These are phyloP conservation scores for Piloderma croceum DNA, from an alignment of 768 basidiomycete genomes.

Conservation along the genomic window DNA sequence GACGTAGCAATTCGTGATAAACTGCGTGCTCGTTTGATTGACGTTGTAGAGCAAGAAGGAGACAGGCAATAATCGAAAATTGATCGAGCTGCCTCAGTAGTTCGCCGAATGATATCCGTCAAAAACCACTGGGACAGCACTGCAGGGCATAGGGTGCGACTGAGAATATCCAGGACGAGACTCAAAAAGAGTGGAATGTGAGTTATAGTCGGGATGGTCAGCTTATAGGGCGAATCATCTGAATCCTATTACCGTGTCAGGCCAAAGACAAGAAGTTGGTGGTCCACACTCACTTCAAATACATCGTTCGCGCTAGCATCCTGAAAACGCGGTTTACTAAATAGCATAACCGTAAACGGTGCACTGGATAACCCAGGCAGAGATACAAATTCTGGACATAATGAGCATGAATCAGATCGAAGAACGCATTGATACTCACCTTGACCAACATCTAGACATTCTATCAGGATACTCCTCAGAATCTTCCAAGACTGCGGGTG, in stretches of 20 bases:
- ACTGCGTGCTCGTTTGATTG: conserved; percentile 31
- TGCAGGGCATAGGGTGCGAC: conserved; percentile 36
- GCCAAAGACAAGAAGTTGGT: conserved; percentile 1
- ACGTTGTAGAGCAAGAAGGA: conserved; percentile 28
- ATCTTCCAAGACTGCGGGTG: conserved; percentile 38
- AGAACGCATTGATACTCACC: conserved; percentile 36
- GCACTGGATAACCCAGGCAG: conserved; percentile 30
- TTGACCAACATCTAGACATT: conserved; percentile 35
- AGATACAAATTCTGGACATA: conserved; percentile 7
- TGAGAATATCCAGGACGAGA: conserved; percentile 39
- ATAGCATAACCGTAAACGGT: conserved; percentile 36
- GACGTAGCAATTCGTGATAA: conserved; percentile 37
- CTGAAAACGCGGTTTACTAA: conserved; percentile 32
- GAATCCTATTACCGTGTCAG: conserved; percentile 26
- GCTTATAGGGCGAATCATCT: conserved; percentile 27
- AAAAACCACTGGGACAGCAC: conserved; percentile 46
- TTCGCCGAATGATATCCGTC: conserved; percentile 39
- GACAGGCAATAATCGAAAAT: conserved; percentile 42
- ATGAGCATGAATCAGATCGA: conserved; percentile 12
- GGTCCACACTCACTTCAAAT: conserved; percentile 25
- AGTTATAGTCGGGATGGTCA: conserved; percentile 33
- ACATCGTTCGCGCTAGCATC: conserved; percentile 25
- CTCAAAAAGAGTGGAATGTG: conserved; percentile 44
- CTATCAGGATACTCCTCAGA: conserved; percentile 35
- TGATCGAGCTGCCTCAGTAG: conserved; percentile 33